A percentile compares a stretch with the other conserved stretches of the same genome.
These are phyloP conservation scores for Miscanthus sacchariflorus DNA, from an alignment of 202 grass and related monocot genomes.

Conservation along the genomic window DNA sequence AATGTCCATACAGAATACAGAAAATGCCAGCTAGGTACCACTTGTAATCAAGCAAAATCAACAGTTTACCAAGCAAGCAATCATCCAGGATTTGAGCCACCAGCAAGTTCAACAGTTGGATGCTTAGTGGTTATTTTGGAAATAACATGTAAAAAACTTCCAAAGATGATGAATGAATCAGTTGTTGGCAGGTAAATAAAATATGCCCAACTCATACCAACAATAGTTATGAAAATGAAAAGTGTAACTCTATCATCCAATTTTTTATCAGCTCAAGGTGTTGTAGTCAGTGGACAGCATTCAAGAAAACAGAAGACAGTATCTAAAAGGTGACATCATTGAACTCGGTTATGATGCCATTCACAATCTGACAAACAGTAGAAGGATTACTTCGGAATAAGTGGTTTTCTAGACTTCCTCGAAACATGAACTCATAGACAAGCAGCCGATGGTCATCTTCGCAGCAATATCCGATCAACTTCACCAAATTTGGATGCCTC, in stretches of 20 bases:
- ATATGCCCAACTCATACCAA: background rate
- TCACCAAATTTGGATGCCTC: constrained; percentile 98
- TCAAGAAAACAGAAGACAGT: constrained; percentile 29
- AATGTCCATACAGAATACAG: background rate
- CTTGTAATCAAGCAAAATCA: background rate
- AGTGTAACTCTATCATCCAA: background rate
- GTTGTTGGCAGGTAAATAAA: constrained; percentile 17
- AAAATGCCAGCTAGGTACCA: background rate
- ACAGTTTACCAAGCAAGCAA: constrained; percentile 8
- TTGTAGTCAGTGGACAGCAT: constrained; percentile 2
- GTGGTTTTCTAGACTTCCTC: constrained; percentile 99
- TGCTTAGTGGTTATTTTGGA: background rate
- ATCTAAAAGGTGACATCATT: constrained; percentile 9
- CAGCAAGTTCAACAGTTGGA: constrained; percentile 14
- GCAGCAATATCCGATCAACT: constrained; percentile 98
- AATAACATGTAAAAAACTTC: background rate
- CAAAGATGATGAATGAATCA: background rate
- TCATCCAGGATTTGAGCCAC: constrained; percentile 8
- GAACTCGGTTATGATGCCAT: constrained; percentile 13
- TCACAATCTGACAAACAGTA: constrained; percentile 13
- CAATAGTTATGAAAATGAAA: constrained; percentile 20
- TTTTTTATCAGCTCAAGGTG: constrained; percentile 11
- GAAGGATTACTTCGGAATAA: constrained; percentile 91
- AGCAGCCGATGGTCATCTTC: constrained; percentile 97
- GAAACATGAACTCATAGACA: constrained; percentile 98